Evolutionary conservation across 148 eudicot genomes (phyloP), one percentile per base, ranked within the genome.

Genomic region (Bassia scoparia): DNA sequence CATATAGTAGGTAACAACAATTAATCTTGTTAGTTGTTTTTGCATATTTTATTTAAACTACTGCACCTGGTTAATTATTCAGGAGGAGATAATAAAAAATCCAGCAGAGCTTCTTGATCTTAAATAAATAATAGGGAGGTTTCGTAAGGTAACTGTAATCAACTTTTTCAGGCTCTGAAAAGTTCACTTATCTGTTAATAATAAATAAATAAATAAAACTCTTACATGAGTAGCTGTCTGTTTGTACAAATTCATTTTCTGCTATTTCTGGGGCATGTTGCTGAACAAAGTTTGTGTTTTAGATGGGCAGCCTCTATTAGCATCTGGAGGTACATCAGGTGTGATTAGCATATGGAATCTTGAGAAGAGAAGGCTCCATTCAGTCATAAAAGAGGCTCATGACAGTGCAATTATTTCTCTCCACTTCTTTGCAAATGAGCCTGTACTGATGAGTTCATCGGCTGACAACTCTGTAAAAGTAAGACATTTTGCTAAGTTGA

Each of bases 271-370:
- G 38, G 5, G 52, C 30, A 31, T 55, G 72, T 5, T 63, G 46
- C 71, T 50, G 16, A 65, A 26, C 61, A 27, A 67, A n/a, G 59
- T 43, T 0, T 61, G 56, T 65, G 48, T 67, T 81, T 55, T 77
- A 90, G 96, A 96, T 83, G 92, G 96, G 56, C 97, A 89, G 72
- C 96, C 99, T 73, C 92, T 96, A 67, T 83, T 96, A 76, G 97
- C 97, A 72, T 92, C 97, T 70, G 99, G 99, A 79, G 97, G 94
- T 78, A 86, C 97, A 43, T 92, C 99, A 31, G 99, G 99, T 70
- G 90, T 96, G 64, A 87, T 92, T 80, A 96, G 89, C 77, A 78
- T 96, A 80, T 96, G 99, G 99, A 90, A 96, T 85, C 97, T 96
- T 81, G 99, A 96, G 85, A 96, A 96, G 76, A 84, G 86, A 83